Base-by-base conservation (phyloP, 2,329 filamentous ascomycete species). In the Clarireedia homoeocarpa region DNA sequence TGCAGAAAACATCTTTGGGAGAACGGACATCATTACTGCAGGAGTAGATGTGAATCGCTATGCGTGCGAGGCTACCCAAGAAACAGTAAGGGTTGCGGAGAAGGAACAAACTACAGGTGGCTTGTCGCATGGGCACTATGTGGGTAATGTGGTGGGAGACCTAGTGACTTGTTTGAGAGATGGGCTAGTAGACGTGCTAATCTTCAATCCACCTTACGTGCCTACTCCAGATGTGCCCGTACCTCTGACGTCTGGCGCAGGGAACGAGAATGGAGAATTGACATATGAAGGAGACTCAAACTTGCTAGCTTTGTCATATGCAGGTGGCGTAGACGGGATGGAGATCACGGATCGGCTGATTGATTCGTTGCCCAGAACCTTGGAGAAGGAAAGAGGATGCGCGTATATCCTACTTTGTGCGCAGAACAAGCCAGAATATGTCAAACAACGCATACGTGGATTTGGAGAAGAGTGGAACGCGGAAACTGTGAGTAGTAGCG, bases 171-270 rank as follows among this genome's bases (percentile, higher is more conserved):
- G 85, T 0, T 73, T 95, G 42, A 77, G 79, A 6, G 67, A 74
- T 0, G 75, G 77, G 2, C 72, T 73, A 40, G 79, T 95, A 5
- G 94, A 99, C 68, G 79, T 99, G 10, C 78, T 99, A 60, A 80
- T 99, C 27, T 99, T 97, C 78, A 99, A 99, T 69, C 94, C 94
- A 53, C 94, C 94, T 0, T 99, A 99, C 69, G 94, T 99, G 14
- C 94, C 94, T 2, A 95, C 91, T 2, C 79, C 85, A 26, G 81
- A 84, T 42, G 73, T 56, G 36, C 54, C 54, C 26, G 23, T 95
- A 58, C 91, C 92, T 1, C 69, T 72, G 24, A 71, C 80, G 38
- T 72, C 78, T 10, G 64, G 47, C 54, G 65, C 50, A 24, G 46
- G 67, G 20, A 66, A 60, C 50, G 65, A 62, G 2, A 65, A 65